Base-by-base conservation (phyloP, 2,329 filamentous ascomycete genomes). In the Endothia cerciana region DNA sequence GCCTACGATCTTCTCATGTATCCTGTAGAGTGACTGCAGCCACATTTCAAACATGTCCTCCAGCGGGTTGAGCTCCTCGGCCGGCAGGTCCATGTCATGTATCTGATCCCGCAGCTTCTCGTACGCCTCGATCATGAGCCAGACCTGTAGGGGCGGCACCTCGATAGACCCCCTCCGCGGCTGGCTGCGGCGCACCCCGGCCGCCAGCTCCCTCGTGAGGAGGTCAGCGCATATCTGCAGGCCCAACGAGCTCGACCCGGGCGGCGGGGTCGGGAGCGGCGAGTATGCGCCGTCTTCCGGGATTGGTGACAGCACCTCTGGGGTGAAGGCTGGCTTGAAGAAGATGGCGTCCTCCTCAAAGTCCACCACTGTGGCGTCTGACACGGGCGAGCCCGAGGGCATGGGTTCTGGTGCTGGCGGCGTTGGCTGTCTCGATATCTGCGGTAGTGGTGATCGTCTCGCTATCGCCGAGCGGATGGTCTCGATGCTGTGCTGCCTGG, bases 61-160 rank as follows among this genome's bases (percentile, higher is more conserved):
- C 17, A 80, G 68, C 1, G 78, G 72, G 0, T 69, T 69, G 40
- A 74, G 68, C 64, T 77, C 74, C 30, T 73, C 73, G n/a, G 73
- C 62, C 19, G 70, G 72, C 8, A 59, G 47, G 17, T 70, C 69
- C 71, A 75, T 75, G 2, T 73, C 75, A 0, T 75, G 70, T 0
- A 86, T 71, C 70, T 80, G 79, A 53, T 85, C 81, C 19, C 82
- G 77, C 65, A 87, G 73, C 66, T 78, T 78, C 76, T 87, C 84
- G 70, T 87, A 87, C 2, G 84, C 84, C 70, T 86, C 84, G 60
- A 87, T 87, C 84, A 87, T 86, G 53, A 83, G 78, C 80, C 82
- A 82, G 22, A 86, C 73, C 71, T 87, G 84, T 49, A 87, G 71
- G 1, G 81, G 79, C 17, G 83, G 79, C 0, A 78, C 77, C 43